Evolutionary conservation across 768 basidiomycete genomes (phyloP), one percentile per base, ranked within the genome.

Genomic region (Rhizopogon vesiculosus): DNA sequence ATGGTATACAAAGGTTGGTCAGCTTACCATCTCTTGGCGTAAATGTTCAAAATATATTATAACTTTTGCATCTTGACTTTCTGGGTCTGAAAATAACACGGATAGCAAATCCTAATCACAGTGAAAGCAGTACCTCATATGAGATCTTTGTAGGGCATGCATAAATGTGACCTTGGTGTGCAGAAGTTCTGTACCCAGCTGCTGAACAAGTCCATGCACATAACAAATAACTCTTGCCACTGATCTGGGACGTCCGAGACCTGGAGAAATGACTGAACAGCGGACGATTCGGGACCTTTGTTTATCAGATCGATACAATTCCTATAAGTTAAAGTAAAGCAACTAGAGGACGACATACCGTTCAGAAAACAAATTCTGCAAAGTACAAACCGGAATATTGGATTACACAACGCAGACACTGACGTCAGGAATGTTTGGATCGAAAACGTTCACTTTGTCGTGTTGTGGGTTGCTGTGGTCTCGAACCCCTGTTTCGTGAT

Each of bases 371-470:
- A 25, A 5, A 5, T 25, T 25, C 25, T 25, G 25, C 25, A 25
- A 25, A 25, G 25, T 4, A 25, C 25, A 4, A 25, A 25, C 3
- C 3, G 25, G 25, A 25, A 25, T 25, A 25, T 25, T 25, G 25
- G 25, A 4, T 25, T 25, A 85, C 19, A 86, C 82, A 62, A 89
- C 85, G 45, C 84, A 85, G 62, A 88, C 84, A 72, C 84, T 82
- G 18, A 87, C 87, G 62, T 89, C 86, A 40, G 89, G 75, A 58
- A 89, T 89, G 64, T 83, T 86, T 3, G 86, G 86, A 66, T 88
- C 88, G 73, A 38, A 38, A 13, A 38, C 35, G 2, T 38, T 38
- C 35, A 38, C 12, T 38, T 38, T 38, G 35, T 25, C 25, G 25
- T 25, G 25, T 4, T 25, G 25, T 4, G 25, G 25, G 25, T 25